Conservation (phyloP, 805 yeast genomes). For the Cyberlindnera bimundalis region DNA sequence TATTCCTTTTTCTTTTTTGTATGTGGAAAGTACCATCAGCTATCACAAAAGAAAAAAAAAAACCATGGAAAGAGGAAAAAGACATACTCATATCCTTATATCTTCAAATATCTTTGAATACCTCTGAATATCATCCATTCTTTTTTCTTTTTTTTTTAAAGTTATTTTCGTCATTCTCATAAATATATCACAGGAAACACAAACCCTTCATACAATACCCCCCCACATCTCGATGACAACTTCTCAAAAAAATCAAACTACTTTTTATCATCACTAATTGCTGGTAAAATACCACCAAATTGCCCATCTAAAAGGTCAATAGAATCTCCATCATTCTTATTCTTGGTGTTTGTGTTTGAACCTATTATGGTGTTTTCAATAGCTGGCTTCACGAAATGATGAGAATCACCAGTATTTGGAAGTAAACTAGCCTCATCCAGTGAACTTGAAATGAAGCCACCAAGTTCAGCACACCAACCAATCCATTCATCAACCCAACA, state of each 20-base stretch:
- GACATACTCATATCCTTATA: too few relatives aligned
- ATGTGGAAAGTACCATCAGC: too few relatives aligned
- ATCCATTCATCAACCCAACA: constrained; percentile 78
- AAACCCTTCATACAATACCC: background rate
- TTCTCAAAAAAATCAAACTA: too few relatives aligned
- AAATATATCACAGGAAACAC: constrained; percentile 8
- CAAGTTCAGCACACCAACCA: constrained; percentile 61
- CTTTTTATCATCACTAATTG: constrained; percentile 1
- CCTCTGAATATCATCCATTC: too few relatives aligned
- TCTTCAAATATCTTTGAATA: too few relatives aligned
- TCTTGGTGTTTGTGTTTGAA: background rate
- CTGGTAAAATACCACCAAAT: constrained; percentile 17
- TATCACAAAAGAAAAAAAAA: too few relatives aligned
- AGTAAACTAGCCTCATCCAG: constrained; percentile 9
- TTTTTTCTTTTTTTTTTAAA: background rate
- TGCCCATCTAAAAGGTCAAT: constrained; percentile 25
- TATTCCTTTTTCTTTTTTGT: too few relatives aligned
- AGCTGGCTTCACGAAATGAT: constrained; percentile 6
- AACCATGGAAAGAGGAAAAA: too few relatives aligned
- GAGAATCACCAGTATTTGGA: constrained; percentile 5
- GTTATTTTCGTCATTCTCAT: constrained; percentile 7
- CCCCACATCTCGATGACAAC: too few relatives aligned
- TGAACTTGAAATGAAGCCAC: constrained; percentile 40
- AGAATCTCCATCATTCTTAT: constrained; percentile 9
- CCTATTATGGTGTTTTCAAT: background rate